A percentile compares a stretch with the other conserved stretches of the same genome.
Evolutionary conservation across 495 filamentous ascomycete species (phyloP).

Genomic region (Lasiosphaeria ovina): DNA sequence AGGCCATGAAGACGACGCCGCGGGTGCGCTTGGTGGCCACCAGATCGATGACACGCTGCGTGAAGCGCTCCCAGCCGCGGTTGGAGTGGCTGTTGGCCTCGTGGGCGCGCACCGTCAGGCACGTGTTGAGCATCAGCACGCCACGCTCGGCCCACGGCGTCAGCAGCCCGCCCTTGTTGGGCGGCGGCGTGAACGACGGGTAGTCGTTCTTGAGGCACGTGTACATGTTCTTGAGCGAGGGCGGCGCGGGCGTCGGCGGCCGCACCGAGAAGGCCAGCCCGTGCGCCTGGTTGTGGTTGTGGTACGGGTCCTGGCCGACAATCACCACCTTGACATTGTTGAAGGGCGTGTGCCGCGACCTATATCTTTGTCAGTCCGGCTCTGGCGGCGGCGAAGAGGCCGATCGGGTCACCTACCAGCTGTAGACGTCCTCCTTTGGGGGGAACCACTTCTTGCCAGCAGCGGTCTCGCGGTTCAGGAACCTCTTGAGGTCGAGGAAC

Average conservation of each 20-base stretch:
- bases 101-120: constrained; percentile 85
- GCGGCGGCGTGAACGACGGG: constrained; percentile 69
- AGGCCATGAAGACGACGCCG: constrained; percentile 92
- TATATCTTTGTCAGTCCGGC: constrained; percentile 27
- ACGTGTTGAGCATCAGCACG: constrained; percentile 89
- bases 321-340: constrained; percentile 84
- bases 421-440: constrained; percentile 85
- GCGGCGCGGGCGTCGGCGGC: constrained; percentile 81
- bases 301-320: constrained; percentile 95
- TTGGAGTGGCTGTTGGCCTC: constrained; percentile 78
- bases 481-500: constrained; percentile 84
- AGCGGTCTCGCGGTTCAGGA: constrained; percentile 76
- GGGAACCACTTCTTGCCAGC: constrained; percentile 76
- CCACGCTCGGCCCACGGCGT: constrained; percentile 92
- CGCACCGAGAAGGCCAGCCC: constrained; percentile 93
- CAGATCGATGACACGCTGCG: constrained; percentile 83
- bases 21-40: constrained; percentile 68
- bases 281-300: constrained; percentile 93
- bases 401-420: constrained; percentile 61
- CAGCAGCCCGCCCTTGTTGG: constrained; percentile 73
- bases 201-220: constrained; percentile 82
- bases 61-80: constrained; percentile 89
- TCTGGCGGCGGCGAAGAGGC: constrained; percentile 10
- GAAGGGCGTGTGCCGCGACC: constrained; percentile 89
- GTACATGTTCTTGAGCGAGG: constrained; percentile 90